These are phyloP conservation scores for Yarrowia sp. DNA, from an alignment of 805 yeast species.

Conservation along the genomic window DNA sequence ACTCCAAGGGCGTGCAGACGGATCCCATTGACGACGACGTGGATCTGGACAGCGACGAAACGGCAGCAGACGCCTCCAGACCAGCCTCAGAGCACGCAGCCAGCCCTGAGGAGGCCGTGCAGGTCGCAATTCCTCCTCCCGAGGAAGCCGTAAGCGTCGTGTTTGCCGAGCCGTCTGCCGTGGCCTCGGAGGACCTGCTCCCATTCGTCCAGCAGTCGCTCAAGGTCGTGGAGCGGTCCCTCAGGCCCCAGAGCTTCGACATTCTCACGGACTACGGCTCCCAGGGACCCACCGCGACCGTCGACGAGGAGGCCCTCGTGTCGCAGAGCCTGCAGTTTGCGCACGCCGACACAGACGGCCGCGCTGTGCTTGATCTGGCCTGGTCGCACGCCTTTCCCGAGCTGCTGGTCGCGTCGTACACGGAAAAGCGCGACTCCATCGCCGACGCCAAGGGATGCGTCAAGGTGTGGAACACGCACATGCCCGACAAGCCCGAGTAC, in stretches of 20 bases:
- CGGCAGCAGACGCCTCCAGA: neutral
- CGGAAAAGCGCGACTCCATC: constrained; percentile 31
- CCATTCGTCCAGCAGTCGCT: constrained; percentile 36
- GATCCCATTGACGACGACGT: constrained; percentile 7
- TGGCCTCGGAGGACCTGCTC: neutral
- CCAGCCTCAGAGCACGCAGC: neutral
- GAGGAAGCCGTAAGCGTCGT: neutral
- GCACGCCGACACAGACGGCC: constrained; percentile 31
- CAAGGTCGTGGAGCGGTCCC: constrained; percentile 38
- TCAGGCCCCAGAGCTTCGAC: constrained; percentile 34
- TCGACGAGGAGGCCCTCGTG: neutral
- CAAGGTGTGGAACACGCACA: constrained; percentile 42
- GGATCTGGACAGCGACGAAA: neutral
- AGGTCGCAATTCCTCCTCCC: neutral
- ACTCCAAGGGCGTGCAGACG: constrained; percentile 18
- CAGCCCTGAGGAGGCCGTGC: neutral
- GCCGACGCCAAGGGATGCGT: constrained; percentile 37
- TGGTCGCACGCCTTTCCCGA: constrained; percentile 42
- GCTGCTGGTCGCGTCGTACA: constrained; percentile 39
- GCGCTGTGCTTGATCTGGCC: constrained; percentile 40
- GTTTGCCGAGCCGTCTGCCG: constrained; percentile 2
- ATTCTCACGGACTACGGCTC: constrained; percentile 36
- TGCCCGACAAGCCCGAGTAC: constrained; percentile 42
- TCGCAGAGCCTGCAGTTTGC: constrained; percentile 31
- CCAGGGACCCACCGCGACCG: neutral